These are phyloP conservation scores for Venturia pyrina DNA, from an alignment of 2,329 filamentous ascomycete genomes.

Conservation along the genomic window DNA sequence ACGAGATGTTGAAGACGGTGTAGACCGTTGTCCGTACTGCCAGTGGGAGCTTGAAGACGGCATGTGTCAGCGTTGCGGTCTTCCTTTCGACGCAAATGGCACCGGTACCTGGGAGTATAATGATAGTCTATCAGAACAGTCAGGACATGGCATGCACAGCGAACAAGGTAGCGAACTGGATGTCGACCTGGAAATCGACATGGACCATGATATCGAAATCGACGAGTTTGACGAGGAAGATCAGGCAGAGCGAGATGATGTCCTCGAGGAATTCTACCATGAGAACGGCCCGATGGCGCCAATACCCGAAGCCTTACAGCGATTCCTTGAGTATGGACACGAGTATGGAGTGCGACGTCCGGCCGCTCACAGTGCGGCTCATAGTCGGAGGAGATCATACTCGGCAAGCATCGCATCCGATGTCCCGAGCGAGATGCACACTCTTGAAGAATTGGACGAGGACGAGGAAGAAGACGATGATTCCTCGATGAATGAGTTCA, in stretches of 20 bases:
- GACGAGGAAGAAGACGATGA: slow-evolving; percentile 28
- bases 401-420: slow-evolving; percentile 29
- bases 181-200: slow-evolving; percentile 31
- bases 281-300: slow-evolving; percentile 2
- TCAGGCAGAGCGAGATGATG: background rate
- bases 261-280: background rate
- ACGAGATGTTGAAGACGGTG: slow-evolving; percentile 48
- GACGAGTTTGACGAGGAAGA: slow-evolving; percentile 20
- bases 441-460: slow-evolving; percentile 33
- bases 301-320: slow-evolving; percentile 5
- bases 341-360: slow-evolving; percentile 19
- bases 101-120: slow-evolving; percentile 26
- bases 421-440: slow-evolving; percentile 30
- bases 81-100: slow-evolving; percentile 40
- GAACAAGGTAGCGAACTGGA: slow-evolving; percentile 30
- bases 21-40: slow-evolving; percentile 53
- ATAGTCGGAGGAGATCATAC: slow-evolving; percentile 28
- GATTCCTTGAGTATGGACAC: slow-evolving; percentile 8
- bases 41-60: slow-evolving; percentile 54
- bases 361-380: slow-evolving; percentile 32
- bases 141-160: slow-evolving; percentile 25
- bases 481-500: slow-evolving; percentile 33
- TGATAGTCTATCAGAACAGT: slow-evolving; percentile 31
- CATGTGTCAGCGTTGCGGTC: slow-evolving; percentile 43
- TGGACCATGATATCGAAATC: slow-evolving; percentile 29